phyloP scores from a whole-genome alignment of 2,329 filamentous ascomycete genomes.

The Pleurostoma richardsiae region DNA sequence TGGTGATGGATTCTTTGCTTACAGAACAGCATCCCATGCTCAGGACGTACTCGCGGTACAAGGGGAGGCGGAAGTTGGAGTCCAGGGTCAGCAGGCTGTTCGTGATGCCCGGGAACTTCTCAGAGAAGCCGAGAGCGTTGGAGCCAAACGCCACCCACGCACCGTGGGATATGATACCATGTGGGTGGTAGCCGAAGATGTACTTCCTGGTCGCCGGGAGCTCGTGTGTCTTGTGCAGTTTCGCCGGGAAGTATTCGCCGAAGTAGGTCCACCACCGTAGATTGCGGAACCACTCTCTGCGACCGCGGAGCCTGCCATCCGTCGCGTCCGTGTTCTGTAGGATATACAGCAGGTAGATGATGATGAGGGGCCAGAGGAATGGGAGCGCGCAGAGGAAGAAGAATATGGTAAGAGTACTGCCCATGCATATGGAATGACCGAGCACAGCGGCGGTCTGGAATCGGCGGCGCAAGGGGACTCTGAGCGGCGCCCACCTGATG shows the following conservation, averaged over 20 bases:
- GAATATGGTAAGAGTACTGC: slow-evolving; percentile 70
- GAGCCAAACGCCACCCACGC: slow-evolving; percentile 89
- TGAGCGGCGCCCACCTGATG: slow-evolving; percentile 80
- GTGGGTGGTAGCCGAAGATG: slow-evolving; percentile 94
- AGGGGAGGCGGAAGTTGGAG: slow-evolving; percentile 86
- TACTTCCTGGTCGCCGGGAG: slow-evolving; percentile 83
- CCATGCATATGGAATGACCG: slow-evolving; percentile 67
- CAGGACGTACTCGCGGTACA: slow-evolving; percentile 93
- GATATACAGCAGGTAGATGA: slow-evolving; percentile 78
- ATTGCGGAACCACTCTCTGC: slow-evolving; percentile 69
- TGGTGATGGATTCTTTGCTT: slow-evolving; percentile 86
- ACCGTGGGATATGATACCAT: slow-evolving; percentile 96
- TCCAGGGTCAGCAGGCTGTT: slow-evolving; percentile 94
- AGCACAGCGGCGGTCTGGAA: slow-evolving; percentile 76
- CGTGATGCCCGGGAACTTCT: slow-evolving; percentile 89
- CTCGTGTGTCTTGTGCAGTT: slow-evolving; percentile 76
- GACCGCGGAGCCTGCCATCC: slow-evolving; percentile 68
- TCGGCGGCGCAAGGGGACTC: slow-evolving; percentile 65
- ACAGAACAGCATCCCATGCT: slow-evolving; percentile 84
- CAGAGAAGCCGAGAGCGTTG: slow-evolving; percentile 79
- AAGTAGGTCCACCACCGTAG: slow-evolving; percentile 82
- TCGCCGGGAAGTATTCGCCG: slow-evolving; percentile 86
- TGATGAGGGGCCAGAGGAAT: slow-evolving; percentile 75
- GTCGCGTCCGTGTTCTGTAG: slow-evolving; percentile 73
- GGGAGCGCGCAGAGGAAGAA: slow-evolving; percentile 90